Evolutionary conservation across 306 rosid genomes (phyloP).

Genomic region (Medicago arabica): DNA sequence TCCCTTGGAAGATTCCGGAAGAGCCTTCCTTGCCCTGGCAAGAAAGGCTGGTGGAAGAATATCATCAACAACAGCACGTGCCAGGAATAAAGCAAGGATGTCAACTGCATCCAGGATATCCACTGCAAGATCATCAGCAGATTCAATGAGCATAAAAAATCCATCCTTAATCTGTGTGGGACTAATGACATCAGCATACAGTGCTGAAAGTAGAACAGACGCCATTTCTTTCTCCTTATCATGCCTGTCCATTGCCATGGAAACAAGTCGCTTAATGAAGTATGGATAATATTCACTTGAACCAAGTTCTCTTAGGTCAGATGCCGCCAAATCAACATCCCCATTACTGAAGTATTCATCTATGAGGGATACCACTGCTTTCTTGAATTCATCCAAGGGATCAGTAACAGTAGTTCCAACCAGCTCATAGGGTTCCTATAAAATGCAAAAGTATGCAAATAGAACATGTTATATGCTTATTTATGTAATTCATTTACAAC

Average conservation of each 20-base stretch:
- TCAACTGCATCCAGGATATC: slow-evolving; percentile 95
- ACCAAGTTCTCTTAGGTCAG: slow-evolving; percentile 91
- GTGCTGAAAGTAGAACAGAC: slow-evolving; percentile 89
- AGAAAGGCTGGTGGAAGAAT: slow-evolving; percentile 95
- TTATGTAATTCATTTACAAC: slow-evolving; percentile 9
- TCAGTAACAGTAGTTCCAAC: slow-evolving; percentile 80
- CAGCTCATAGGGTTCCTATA: slow-evolving; percentile 94
- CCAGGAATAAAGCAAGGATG: slow-evolving; percentile 89
- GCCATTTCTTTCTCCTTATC: slow-evolving; percentile 99
- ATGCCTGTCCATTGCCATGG: slow-evolving; percentile 97
- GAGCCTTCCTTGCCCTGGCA: slow-evolving; percentile 82
- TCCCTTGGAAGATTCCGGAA: slow-evolving; percentile 89
- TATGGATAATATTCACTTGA: slow-evolving; percentile 88
- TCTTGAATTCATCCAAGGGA: slow-evolving; percentile 94
- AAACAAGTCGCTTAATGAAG: slow-evolving; percentile 89
- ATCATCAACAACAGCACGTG: slow-evolving; percentile 99
- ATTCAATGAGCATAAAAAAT: slow-evolving; percentile 87
- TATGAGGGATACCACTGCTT: slow-evolving; percentile 75
- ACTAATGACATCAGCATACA: slow-evolving; percentile 93
- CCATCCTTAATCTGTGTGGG: slow-evolving; percentile 95
- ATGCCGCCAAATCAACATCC: slow-evolving; percentile 82
- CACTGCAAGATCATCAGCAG: slow-evolving; percentile 96
- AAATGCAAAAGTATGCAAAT: slow-evolving; percentile 33
- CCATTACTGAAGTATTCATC: slow-evolving; percentile 93
- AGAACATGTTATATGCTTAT: slow-evolving; percentile 17